Evolutionary conservation across 2,329 filamentous ascomycete genomes (phyloP).

Genomic region (Exophiala alcalophila): DNA sequence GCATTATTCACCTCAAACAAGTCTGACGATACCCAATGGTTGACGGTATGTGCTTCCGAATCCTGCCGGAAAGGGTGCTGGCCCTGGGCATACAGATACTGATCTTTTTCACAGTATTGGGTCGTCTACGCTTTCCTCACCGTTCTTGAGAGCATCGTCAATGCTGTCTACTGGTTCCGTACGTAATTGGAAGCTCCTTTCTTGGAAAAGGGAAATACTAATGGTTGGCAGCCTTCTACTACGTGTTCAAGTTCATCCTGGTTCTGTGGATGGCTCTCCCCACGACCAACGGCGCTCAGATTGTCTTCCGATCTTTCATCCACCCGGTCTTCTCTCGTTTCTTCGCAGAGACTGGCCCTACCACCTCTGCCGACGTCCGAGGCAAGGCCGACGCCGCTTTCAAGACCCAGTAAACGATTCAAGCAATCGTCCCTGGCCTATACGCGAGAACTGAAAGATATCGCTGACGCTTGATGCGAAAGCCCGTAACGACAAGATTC

Average conservation of each 20-base stretch:
- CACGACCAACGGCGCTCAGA: conserved; percentile 91
- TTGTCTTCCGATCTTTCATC: conserved; percentile 95
- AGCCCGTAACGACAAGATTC: conserved; percentile 7
- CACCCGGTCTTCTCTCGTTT: conserved; percentile 88
- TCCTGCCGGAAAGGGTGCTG: not conserved
- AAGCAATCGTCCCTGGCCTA: conserved; percentile 19
- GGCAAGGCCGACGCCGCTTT: conserved; percentile 75
- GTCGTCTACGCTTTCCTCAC: conserved; percentile 65
- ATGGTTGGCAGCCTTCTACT: conserved; percentile 74
- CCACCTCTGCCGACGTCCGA: conserved; percentile 75
- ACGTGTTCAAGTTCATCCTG: conserved; percentile 98
- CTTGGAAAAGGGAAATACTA: conserved; percentile 23
- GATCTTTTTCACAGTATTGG: conserved; percentile 56
- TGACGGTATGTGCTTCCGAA: conserved; percentile 48
- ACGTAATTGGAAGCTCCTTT: conserved; percentile 28
- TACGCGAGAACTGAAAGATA: conserved; percentile 16
- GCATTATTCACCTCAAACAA: conserved; percentile 61
- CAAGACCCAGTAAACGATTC: conserved; percentile 53
- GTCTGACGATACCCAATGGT: conserved; percentile 66
- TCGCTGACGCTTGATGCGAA: conserved; percentile 23
- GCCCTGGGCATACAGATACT: conserved; percentile 6
- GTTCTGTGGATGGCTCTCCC: conserved; percentile 97
- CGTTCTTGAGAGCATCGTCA: conserved; percentile 64
- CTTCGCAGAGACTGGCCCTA: conserved; percentile 69
- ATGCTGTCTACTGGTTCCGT: conserved; percentile 68